Conservation (phyloP, 225 moss, liverwort and hornwort genomes). For the Bryoerythrophyllum caledonicum region DNA sequence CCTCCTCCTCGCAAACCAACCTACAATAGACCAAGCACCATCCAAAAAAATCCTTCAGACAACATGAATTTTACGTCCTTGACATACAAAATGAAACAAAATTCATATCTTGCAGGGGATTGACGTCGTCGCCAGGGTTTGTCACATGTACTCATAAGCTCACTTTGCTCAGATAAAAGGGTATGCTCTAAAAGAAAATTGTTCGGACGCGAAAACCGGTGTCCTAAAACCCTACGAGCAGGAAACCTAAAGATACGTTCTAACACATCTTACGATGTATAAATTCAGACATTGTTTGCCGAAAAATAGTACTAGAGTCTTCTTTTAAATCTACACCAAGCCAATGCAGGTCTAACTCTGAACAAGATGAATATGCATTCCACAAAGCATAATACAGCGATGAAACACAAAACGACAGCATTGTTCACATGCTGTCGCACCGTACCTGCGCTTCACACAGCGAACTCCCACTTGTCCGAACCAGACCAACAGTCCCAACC, state of each 20-base stretch:
- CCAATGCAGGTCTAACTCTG: neutral
- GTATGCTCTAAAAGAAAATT: neutral
- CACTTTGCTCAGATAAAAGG: too few species aligned
- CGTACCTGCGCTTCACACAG: too few species aligned
- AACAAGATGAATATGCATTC: neutral
- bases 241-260: neutral
- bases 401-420: neutral
- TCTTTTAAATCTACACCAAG: neutral
- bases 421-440: too few species aligned
- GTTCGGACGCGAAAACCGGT: neutral
- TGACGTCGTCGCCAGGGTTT: neutral
- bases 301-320: neutral
- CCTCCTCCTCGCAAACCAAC: slow-evolving; percentile 18
- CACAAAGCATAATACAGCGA: neutral
- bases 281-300: neutral
- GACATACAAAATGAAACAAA: neutral
- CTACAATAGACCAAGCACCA: slow-evolving; percentile 5
- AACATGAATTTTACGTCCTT: neutral
- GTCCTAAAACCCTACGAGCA: too few species aligned
- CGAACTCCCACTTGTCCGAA: too few species aligned
- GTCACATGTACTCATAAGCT: too few species aligned
- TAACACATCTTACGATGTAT: neutral
- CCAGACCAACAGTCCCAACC: too few species aligned
- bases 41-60: slow-evolving; percentile 4
- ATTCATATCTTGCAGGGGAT: neutral